Conservation (phyloP, 1,284 basidiomycete species). For the Apiotrichum porosum region DNA sequence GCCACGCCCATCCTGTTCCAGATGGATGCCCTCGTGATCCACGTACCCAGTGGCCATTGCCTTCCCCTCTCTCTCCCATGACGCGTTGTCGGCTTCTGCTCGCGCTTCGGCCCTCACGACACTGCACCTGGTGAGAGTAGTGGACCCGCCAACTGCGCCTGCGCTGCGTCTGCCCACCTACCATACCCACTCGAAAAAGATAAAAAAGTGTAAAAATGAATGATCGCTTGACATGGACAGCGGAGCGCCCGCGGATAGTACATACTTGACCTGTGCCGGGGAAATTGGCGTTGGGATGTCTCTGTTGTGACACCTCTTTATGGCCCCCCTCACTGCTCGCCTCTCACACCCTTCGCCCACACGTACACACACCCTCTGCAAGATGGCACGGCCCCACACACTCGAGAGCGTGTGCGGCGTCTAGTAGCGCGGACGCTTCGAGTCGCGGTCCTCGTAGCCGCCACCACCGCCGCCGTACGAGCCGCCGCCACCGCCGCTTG, state of each 20-base stretch:
- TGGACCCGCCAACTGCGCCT: too few species aligned
- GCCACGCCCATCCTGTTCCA: too few species aligned
- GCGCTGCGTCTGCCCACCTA: too few species aligned
- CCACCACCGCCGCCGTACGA: conserved; percentile 60
- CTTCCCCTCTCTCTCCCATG: too few species aligned
- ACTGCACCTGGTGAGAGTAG: too few species aligned
- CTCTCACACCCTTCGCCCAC: background rate
- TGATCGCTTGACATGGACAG: background rate
- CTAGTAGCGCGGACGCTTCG: conserved; percentile 72
- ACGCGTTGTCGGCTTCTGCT: too few species aligned
- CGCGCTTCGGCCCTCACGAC: too few species aligned
- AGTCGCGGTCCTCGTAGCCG: conserved; percentile 71
- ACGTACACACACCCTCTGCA: background rate
- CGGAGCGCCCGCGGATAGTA: background rate
- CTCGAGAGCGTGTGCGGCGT: background rate
- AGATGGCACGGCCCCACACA: background rate
- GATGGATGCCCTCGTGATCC: too few species aligned
- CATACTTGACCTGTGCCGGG: conserved; percentile 1
- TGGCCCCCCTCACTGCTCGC: background rate
- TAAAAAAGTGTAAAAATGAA: background rate
- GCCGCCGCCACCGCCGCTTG: conserved; percentile 51
- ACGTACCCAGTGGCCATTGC: too few species aligned
- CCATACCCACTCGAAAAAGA: conserved; percentile 8
- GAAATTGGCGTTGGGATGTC: background rate
- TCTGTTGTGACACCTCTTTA: too few species aligned